Percentiles rank a stretch among this genome's conserved stretches.
phyloP scores from a whole-genome alignment of 441 rosid species.

The Populus hybrid region DNA sequence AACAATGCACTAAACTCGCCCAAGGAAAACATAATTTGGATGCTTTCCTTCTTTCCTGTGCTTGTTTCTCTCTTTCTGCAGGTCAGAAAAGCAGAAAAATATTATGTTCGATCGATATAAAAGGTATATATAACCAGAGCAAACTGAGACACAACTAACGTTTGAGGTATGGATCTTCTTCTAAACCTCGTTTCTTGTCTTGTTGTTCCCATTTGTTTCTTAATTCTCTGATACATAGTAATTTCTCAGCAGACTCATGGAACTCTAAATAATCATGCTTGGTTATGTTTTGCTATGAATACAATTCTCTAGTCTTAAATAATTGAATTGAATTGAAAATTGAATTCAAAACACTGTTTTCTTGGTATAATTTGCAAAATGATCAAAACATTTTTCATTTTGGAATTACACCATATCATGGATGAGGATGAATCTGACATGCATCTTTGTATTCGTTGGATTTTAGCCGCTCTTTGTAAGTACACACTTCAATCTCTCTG shows the following conservation, averaged over 20 bases:
- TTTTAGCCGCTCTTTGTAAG: slow-evolving; percentile 7
- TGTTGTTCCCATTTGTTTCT: too few relatives aligned
- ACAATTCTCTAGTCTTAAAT: too few relatives aligned
- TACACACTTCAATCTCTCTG: slow-evolving; percentile 12
- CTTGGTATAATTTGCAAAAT: neutral
- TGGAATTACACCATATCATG: slow-evolving; percentile 1
- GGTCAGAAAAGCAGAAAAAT: neutral
- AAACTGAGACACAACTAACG: too few relatives aligned
- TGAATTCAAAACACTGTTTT: too few relatives aligned
- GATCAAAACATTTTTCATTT: neutral
- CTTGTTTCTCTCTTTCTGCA: neutral
- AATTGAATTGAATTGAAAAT: too few relatives aligned
- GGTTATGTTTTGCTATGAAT: too few relatives aligned
- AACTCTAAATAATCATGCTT: too few relatives aligned
- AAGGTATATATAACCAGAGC: neutral
- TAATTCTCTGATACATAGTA: too few relatives aligned
- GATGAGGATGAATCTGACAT: slow-evolving; percentile 17
- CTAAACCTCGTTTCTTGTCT: neutral
- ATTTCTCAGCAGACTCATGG: too few relatives aligned
- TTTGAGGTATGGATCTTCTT: neutral
- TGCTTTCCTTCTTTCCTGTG: neutral
- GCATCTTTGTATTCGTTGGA: slow-evolving; percentile 3
- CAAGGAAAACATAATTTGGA: too few relatives aligned
- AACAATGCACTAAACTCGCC: too few relatives aligned
- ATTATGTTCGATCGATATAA: neutral